Evolutionary conservation across 352 stramenopile species (phyloP), one percentile per base, ranked within the genome.

Genomic region (Globisporangium takayamanum): DNA sequence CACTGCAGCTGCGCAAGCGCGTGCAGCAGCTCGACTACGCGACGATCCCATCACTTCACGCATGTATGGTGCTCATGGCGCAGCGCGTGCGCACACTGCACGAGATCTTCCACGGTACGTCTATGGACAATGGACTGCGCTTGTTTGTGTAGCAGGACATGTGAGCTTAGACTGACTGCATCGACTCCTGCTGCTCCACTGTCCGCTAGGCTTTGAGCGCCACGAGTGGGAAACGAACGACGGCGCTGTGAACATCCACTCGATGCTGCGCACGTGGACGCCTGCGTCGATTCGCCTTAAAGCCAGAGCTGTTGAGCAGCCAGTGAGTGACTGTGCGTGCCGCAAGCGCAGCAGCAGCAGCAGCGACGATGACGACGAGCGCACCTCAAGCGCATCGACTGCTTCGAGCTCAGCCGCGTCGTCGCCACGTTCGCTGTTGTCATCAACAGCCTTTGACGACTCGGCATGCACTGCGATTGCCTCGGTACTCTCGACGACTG

Each of bases 161-260:
- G 28, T 6, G 28, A 33, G 28, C 22, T 22, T 22, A 33, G 28
- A 33, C 28, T 33, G 28, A 33, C 28, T 22, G 22, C 22, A 22
- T 22, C 22, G 28, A 33, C 28, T 5, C 5, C 28, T 33, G 28
- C 28, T 33, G 28, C 28, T 33, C 45, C 1, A 50, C 50, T 39
- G 33, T 11, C 1, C 33, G 49, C 20, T 48, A 74, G 70, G 79
- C 15, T 88, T 87, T 57, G 72, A 89, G 26, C 37, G 62, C 5
- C 60, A 71, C 25, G 67, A 76, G 45, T 91, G 82, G 82, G 68
- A 78, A 41, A 79, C 82, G 64, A 92, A 92, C 39, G 82, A 92
- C 50, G 82, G 82, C 5, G 72, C 72, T 0, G 82, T 92, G 8
- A 92, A 92, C 55, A 82, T 88, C 30, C 66, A 71, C 14, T 89